Base-by-base conservation (phyloP, 2,329 filamentous ascomycete genomes). In the Neofusicoccum kwambonambiense region DNA sequence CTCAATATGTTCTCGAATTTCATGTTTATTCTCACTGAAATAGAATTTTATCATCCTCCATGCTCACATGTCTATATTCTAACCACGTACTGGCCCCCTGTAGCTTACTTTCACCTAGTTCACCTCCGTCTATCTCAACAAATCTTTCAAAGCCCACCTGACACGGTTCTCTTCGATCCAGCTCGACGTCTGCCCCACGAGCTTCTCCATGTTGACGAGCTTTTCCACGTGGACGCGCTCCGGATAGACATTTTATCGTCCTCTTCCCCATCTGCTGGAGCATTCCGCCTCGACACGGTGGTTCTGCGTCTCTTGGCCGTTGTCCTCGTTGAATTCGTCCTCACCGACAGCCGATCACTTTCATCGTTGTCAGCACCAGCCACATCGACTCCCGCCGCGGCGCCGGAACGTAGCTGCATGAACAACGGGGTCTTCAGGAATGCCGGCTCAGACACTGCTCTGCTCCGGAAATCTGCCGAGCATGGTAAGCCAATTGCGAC, bases 401-500 rank as follows among this genome's bases (percentile, higher is more conserved):
- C 56, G 5, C 67, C 54, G 3, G 64, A 65, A 7, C 67, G 62
- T 34, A 70, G 45, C 8, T 9, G 68, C 66, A 8, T 67, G 31
- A 60, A 60, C 17, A 60, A n/a, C 7, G 56, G 56, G 3, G 56
- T 41, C 15, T 64, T 69, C n/a, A 67, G 65, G n/a, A 65, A 69
- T 3, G 67, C 62, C 4, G 70, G 70, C n/a, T 68, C 69, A 3
- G 68, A 61, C 11, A 68, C 61, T 17, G 11, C 66, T 50, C 68
- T 58, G 6, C 66, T 50, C 17, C 68, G 65, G 41, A 70, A 57
- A 22, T 68, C 68, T 2, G 69, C 69, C 2, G 69, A 67, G n/a
- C 67, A 56, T 3, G 64, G 67, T 5, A 72, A 34, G 0, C 69
- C 68, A 5, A 68, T 70, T 15, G 69, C 67, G 19, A 71, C 66